Evolutionary conservation across 1,139 yeast species (phyloP), one percentile per base, ranked within the genome.

Genomic region (Meyerozyma athensensis): DNA sequence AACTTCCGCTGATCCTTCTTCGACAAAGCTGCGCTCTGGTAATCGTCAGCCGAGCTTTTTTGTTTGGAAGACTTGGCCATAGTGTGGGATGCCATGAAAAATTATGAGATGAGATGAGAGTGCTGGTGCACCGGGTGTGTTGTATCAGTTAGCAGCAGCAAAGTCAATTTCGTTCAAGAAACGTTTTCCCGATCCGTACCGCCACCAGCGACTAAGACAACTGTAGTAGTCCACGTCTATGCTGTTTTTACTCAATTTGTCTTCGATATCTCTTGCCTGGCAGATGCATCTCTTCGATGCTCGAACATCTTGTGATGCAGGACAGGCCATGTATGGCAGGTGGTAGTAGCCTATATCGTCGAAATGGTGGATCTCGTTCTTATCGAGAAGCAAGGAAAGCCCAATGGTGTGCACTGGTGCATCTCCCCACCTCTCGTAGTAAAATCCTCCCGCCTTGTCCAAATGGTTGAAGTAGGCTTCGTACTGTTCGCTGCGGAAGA

Each of bases 391-490:
- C 24, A 90, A 58, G 1, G 81, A 62, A 4, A 81, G 76, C 0
- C 80, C 97, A 23, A 90, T 74, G 0, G 96, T 72, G 58, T 92
- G 97, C 5, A 92, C 95, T 0, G 98, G 97, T 0, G 97, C 97
- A 63, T 92, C 98, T 4, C 98, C 98, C 98, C 97, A 92, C 47
- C 98, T 68, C 59, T 84, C 94, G 54, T 87, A 87, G 57, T 85
- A 85, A 52, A 90, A 89, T 0, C 96, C 97, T 2, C 95, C 96
- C 1, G 79, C 61, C 34, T 65, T 45, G 53, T 87, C 94, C 39
- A 90, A 65, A 56, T 69, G 72, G 14, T 85, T 70, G 54, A 90
- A 89, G 56, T 65, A 89, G n/a, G 69, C 72, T 24, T 72, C 59
- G 58, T 90, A 90, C 14, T 69, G 77, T 37, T 82, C 74, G 36